Conservation (phyloP, 2,329 filamentous ascomycete species). For the Aspergillus quadrilineatus region DNA sequence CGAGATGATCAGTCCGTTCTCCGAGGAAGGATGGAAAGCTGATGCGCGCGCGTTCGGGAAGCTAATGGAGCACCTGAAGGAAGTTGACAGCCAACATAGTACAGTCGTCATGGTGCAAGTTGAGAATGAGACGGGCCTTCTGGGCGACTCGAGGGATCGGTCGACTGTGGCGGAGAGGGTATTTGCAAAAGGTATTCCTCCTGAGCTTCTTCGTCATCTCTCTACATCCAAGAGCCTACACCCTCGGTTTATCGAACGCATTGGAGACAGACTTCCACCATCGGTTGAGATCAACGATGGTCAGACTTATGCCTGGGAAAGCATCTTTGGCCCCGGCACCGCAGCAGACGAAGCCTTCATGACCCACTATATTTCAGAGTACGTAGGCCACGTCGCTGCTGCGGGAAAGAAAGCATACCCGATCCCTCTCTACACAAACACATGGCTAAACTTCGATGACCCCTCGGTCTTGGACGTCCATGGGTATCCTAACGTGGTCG, state of each 20-base stretch:
- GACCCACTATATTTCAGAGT: conserved; percentile 47
- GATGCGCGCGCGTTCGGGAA: conserved; percentile 42
- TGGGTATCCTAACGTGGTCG: conserved; percentile 39
- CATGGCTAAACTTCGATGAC: conserved; percentile 47
- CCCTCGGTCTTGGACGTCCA: conserved; percentile 28
- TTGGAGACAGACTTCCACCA: background rate
- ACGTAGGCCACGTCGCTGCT: conserved; percentile 42
- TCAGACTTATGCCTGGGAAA: conserved; percentile 3
- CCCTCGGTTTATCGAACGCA: background rate
- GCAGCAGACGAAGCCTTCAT: conserved; percentile 50
- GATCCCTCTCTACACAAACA: conserved; percentile 48
- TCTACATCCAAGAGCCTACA: background rate
- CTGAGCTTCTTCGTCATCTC: conserved; percentile 32
- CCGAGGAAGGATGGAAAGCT: conserved; percentile 34
- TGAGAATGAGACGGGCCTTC: conserved; percentile 56
- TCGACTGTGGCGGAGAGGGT: conserved; percentile 38
- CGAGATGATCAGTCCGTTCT: conserved; percentile 35
- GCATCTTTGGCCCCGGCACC: conserved; percentile 41
- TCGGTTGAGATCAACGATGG: background rate
- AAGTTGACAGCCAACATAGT: conserved; percentile 47
- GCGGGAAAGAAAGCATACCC: conserved; percentile 45
- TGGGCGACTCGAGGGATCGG: conserved; percentile 54
- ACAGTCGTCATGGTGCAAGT: conserved; percentile 60
- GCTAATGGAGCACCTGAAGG: conserved; percentile 42
- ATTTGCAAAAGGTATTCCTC: conserved; percentile 42